These are phyloP conservation scores for Phytopythium litorale DNA, from an alignment of 352 stramenopile species.

Conservation along the genomic window DNA sequence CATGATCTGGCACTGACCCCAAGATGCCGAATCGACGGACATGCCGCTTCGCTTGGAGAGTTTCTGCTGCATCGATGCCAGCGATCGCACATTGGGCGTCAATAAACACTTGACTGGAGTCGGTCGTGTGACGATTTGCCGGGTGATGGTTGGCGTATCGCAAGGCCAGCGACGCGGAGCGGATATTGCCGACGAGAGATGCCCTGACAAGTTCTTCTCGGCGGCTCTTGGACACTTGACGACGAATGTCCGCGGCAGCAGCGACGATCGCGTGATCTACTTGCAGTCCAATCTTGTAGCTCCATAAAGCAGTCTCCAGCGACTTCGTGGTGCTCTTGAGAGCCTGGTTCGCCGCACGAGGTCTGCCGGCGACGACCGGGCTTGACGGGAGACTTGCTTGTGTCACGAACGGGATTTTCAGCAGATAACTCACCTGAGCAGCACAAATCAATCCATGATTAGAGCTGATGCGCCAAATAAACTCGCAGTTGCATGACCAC, in stretches of 20 bases:
- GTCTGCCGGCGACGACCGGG: no score
- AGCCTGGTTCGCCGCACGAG: no score
- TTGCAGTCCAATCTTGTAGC: constrained; percentile 4
- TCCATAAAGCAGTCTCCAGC: not conserved
- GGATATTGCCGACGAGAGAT: not conserved
- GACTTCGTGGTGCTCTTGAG: not conserved
- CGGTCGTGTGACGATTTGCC: constrained; percentile 11
- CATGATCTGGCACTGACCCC: constrained; percentile 28
- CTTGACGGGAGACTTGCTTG: not conserved
- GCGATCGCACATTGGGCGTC: constrained; percentile 40
- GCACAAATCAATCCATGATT: constrained; percentile 2
- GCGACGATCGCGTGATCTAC: not conserved
- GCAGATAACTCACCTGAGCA: constrained; percentile 36
- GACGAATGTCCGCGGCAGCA: not conserved
- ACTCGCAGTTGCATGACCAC: not conserved
- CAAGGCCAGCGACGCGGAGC: not conserved
- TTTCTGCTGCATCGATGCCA: constrained; percentile 30
- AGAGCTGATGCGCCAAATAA: constrained; percentile 5
- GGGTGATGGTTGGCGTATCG: constrained; percentile 41
- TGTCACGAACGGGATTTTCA: constrained; percentile 24
- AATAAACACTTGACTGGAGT: constrained; percentile 13
- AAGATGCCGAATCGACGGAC: constrained; percentile 34
- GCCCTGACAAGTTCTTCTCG: not conserved
- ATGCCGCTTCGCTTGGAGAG: constrained; percentile 13
- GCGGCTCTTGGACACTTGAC: not conserved